Evolutionary conservation across 495 filamentous ascomycete species (phyloP), one percentile per base, ranked within the genome.

Genomic region (Talaromyces borbonicus): DNA sequence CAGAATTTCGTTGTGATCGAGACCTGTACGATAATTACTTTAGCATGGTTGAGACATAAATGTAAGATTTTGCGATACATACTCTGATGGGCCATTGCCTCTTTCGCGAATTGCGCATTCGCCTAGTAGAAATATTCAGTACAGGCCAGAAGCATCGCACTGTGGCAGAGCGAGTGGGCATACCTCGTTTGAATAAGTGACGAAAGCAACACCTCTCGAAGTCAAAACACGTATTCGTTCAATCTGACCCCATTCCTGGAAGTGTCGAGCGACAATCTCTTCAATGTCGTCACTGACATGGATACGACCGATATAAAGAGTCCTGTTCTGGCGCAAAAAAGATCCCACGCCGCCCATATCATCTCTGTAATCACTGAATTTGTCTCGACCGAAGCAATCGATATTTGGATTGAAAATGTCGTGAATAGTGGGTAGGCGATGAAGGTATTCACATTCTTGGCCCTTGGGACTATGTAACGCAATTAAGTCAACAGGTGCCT

Each of bases 251-350:
- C 88, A 98, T 65, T 96, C 90, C 2, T 84, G 78, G 52, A 96
- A 95, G 61, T 97, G 90, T 8, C 92, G 73, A 24, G 89, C 80
- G 2, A 95, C 89, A n/a, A 96, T 77, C 62, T 98, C 92, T 59
- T 96, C 90, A 49, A 96, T 96, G 58, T 95, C 90, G 62, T 96
- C 90, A n/a, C 80, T 89, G 15, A 95, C 90, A 57, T 95, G 86
- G 49, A 97, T 95, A 19, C 90, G 72, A 3, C 92, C 92, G 7
- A 95, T 71, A 55, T 98, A 98, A 8, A 98, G 72, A 2, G 93
- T 97, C 6, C 90, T 71, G 53, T 96, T 98, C 58, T 89, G 85
- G 12, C 92, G 76, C 71, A 83, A 82, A 58, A 97, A 98, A 48
- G 73, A 80, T 3, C 92, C 92, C 11, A 94, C 85, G 49, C 92